Base-by-base conservation (phyloP, 306 rosid genomes). In the Argentina anserina region DNA sequence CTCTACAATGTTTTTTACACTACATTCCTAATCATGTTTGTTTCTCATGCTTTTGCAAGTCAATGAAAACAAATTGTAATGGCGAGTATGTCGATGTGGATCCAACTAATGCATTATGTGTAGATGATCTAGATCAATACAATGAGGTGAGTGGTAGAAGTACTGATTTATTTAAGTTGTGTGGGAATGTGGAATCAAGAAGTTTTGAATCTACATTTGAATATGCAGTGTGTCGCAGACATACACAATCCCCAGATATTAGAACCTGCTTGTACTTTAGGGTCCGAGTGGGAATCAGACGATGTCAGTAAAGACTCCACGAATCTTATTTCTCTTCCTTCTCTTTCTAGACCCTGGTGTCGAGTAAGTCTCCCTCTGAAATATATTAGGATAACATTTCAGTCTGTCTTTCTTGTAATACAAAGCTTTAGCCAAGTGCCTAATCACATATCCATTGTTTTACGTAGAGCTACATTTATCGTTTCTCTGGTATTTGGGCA, bases 41-140 rank as follows among this genome's bases (percentile, higher is more conserved):
- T 41, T 23, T 21, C 49, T 49, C 13, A 46, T 69, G 26, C 1
- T 34, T 47, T 70, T 52, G 15, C 41, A 17, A 72, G 76, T 41
- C 68, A 56, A 8, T 59, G 6, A 29, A 42, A 42, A 20, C 5
- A 42, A 58, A 60, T n/a, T 72, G 76, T 15, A 59, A 42, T 5
- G 55, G 55, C 3, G 76, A 58, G 31, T 72, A 56, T 59, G 0
- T 59, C 42, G 42, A 28, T 59, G 42, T 31, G 31, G 67, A 72
- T 72, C 76, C 43, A 20, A 41, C 59, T 67, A 72, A 56, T 62
- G 13, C 76, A 7, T n/a, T 26, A 59, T 72, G 76, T 60, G 9
- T 72, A 26, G 45, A 11, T 42, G 68, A 72, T 26, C 40, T 72
- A 29, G 33, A 60, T 5, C 28, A 41, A 58, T 41, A 56, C 21